Base-by-base conservation (phyloP, 2,329 filamentous ascomycete species). In the Sporothrix inflata region DNA sequence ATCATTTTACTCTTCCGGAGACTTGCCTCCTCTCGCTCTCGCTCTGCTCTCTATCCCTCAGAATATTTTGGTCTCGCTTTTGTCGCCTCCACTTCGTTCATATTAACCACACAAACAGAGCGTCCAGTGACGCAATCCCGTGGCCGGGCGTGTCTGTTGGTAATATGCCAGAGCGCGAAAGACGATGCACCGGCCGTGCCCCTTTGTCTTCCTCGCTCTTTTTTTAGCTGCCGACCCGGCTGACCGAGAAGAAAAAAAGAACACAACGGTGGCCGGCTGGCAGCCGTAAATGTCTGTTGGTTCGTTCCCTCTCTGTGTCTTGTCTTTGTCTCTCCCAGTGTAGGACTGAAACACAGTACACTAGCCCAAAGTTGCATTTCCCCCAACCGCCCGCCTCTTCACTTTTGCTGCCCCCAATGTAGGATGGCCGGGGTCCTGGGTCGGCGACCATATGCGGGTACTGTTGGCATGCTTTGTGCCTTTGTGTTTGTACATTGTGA, bases 381-480 rank as follows among this genome's bases (percentile, higher is more conserved):
- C 4, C 38, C 12, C 19, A 27, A 42, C 53, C 24, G 53, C 53
- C n/a, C 47, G 19, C 27, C 16, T 60, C n/a, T 21, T n/a, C 47
- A 2, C 49, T 24, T 66, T n/a, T 40, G 16, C 2, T 2, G 27
- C 27, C 24, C 16, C n/a, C 21, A 38, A 34, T 34, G 27, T 30
- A 30, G 42, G 21, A 30, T 63, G 55, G 69, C 55, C 69, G 69
- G 69, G 68, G 42, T 49, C 55, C 12, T 49, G 69, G 69, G 69
- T 70, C 69, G 69, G 69, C 69, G 66, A 69, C 66, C 66, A 55
- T 42, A 24, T 51, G 66, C 66, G 65, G 65, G 65, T 68, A 68
- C 65, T 68, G 45, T 21, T 68, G 45, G 65, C 47, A 68, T 53
- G 47, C 30, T 68, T 51, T 67, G 63, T 34, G 63, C 34, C 30